Percentiles rank a stretch among this genome's conserved stretches.
These are phyloP conservation scores for Trichoderma sp. DNA, from an alignment of 2,329 filamentous ascomycete genomes.

Conservation along the genomic window DNA sequence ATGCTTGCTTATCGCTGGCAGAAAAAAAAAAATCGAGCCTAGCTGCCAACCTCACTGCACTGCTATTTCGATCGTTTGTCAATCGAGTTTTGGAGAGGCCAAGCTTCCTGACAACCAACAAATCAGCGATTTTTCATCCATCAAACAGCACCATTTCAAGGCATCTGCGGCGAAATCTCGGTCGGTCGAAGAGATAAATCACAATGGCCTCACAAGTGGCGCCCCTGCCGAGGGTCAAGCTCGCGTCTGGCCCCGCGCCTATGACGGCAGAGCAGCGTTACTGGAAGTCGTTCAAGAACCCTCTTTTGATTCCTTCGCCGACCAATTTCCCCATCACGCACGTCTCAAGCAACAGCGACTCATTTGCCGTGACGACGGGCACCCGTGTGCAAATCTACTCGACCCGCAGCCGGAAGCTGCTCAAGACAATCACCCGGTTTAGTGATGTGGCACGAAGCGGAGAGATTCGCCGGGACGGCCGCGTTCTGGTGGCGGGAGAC, in stretches of 20 bases:
- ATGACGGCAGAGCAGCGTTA: conserved; percentile 91
- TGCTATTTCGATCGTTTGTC: not conserved
- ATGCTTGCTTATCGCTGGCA: conserved; percentile 3
- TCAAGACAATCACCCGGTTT: conserved; percentile 94
- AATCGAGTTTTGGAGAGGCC: not conserved
- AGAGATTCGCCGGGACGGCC: conserved; percentile 83
- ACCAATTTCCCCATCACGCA: conserved; percentile 88
- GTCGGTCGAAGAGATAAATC: conserved; percentile 9
- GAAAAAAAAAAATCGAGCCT: conserved; percentile 20
- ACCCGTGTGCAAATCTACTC: conserved; percentile 93
- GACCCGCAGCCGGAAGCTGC: conserved; percentile 82
- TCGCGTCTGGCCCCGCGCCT: conserved; percentile 78
- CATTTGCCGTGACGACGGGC: conserved; percentile 93
- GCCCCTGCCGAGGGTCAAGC: conserved; percentile 77
- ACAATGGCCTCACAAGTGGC: conserved; percentile 84
- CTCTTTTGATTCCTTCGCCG: conserved; percentile 85
- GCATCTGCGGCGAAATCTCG: not conserved
- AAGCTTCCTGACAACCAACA: not conserved
- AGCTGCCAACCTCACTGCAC: conserved; percentile 4
- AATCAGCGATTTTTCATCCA: not conserved
- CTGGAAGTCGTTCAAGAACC: conserved; percentile 94
- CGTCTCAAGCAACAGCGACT: conserved; percentile 75
- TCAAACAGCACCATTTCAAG: not conserved
- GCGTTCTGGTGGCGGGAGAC: conserved; percentile 87
- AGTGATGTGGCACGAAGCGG: conserved; percentile 88